Conservation (phyloP, 2,329 filamentous ascomycete genomes). For the Colletotrichum filicis region DNA sequence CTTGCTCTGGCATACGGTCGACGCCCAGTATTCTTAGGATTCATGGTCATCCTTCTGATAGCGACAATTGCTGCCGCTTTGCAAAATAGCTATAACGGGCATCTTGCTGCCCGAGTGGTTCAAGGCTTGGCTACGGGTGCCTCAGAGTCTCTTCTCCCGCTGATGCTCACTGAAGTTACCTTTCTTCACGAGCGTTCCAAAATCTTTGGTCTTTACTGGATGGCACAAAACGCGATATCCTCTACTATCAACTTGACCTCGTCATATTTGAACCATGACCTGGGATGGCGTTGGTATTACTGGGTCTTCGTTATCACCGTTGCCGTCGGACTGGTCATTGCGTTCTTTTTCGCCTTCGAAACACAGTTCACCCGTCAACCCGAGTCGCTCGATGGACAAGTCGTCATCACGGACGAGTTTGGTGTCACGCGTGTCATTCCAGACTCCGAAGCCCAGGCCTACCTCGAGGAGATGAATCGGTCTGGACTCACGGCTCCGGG, state of each 20-base stretch:
- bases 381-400: slow-evolving; percentile 45
- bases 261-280: slow-evolving; percentile 47
- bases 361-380: slow-evolving; percentile 48
- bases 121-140: slow-evolving; percentile 50
- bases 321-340: slow-evolving; percentile 47
- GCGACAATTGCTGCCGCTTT: slow-evolving; percentile 47
- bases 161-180: slow-evolving; percentile 50
- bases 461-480: slow-evolving; percentile 30
- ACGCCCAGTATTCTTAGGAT: slow-evolving; percentile 47
- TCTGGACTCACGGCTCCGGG: not conserved
- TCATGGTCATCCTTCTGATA: slow-evolving; percentile 44
- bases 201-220: slow-evolving; percentile 52
- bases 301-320: slow-evolving; percentile 50
- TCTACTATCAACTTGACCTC: slow-evolving; percentile 45
- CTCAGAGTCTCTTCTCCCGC: slow-evolving; percentile 51
- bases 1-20: slow-evolving; percentile 50
- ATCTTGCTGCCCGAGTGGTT: slow-evolving; percentile 49
- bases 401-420: slow-evolving; percentile 51
- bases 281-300: slow-evolving; percentile 55
- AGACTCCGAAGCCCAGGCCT: slow-evolving; percentile 42
- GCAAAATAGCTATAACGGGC: slow-evolving; percentile 45
- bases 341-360: slow-evolving; percentile 53
- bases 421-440: slow-evolving; percentile 47
- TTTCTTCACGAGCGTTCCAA: slow-evolving; percentile 51
- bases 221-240: slow-evolving; percentile 48